Base-by-base conservation (phyloP, 164 flowering plant genomes). In the Umbellularia californica region DNA sequence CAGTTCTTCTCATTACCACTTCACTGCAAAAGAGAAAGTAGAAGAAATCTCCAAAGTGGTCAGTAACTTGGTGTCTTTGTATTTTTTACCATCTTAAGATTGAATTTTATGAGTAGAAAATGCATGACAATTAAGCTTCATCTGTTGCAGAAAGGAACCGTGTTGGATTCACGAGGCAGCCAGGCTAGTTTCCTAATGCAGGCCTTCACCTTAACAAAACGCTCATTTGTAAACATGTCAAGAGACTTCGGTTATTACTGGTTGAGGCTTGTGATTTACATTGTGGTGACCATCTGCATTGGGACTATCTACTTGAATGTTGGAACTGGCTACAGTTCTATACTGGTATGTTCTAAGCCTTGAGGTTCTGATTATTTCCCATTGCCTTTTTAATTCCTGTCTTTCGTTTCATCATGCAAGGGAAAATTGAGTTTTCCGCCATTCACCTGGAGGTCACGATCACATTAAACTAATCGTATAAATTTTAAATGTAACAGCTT, bases 161-260 rank as follows among this genome's bases (percentile, higher is more conserved):
- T 92, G 76, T 79, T 95, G 41, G 97, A 95, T 71, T 83, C 91
- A 30, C 91, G 95, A 70, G 97, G 98, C 60, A 95, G 97, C 80
- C 97, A 90, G 73, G 98, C 98, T 28, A 95, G 97, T 80, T 95
- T 92, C 89, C 78, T 88, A 58, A 90, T 87, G 95, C 98, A 95
- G 76, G 76, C 91, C 10, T 87, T 75, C 68, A 89, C 88, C n/a
- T 82, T 95, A 68, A 91, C 97, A 5, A 91, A 85, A 77, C 95
- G 98, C 19, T 95, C 98, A 0, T 89, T 92, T 71, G 76, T 89
- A 71, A 95, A 95, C 83, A 95, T 95, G 98, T 89, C 97, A 12
- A 87, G 98, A 79, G 98, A 95, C 85, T 92, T 95, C 72, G 98
- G 98, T 1, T 95, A 95, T 76, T 95, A 95, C 85, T 95, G 98